These are phyloP conservation scores for Claviceps digitariae DNA, from an alignment of 2,329 filamentous ascomycete genomes.

Conservation along the genomic window DNA sequence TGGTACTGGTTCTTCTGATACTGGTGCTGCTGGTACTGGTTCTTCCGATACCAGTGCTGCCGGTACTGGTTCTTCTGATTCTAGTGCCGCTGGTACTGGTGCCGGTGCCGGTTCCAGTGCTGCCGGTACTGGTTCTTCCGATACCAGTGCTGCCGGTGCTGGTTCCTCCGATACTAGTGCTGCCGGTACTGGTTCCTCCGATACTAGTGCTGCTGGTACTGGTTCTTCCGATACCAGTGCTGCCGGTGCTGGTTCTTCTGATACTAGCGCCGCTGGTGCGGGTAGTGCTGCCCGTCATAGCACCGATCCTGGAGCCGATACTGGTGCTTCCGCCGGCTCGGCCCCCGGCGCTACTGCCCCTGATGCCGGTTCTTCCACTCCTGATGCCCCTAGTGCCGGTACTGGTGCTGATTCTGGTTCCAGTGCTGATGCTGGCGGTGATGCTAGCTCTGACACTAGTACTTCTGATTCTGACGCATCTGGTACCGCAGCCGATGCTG, in stretches of 20 bases:
- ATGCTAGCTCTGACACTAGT: too few relatives aligned
- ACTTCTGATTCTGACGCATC: too few relatives aligned
- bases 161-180: not conserved
- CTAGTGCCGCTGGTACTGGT: not conserved
- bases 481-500: too few relatives aligned
- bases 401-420: too few relatives aligned
- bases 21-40: not conserved
- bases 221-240: not conserved
- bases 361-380: too few relatives aligned
- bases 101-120: not conserved
- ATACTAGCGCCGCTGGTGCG: not conserved
- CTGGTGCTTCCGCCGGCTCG: not conserved
- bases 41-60: not conserved
- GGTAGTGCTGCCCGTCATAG: not conserved
- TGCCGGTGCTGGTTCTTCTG: not conserved
- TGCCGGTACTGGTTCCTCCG: not conserved
- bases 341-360: too few relatives aligned
- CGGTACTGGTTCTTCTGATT: not conserved
- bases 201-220: not conserved
- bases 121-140: not conserved
- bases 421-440: too few relatives aligned
- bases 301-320: not conserved
- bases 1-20: not conserved
- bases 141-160: not conserved
- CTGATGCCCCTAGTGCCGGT: too few relatives aligned